These are phyloP conservation scores for Yamadazyma siamensis DNA, from an alignment of 1,139 yeast species.

Conservation along the genomic window DNA sequence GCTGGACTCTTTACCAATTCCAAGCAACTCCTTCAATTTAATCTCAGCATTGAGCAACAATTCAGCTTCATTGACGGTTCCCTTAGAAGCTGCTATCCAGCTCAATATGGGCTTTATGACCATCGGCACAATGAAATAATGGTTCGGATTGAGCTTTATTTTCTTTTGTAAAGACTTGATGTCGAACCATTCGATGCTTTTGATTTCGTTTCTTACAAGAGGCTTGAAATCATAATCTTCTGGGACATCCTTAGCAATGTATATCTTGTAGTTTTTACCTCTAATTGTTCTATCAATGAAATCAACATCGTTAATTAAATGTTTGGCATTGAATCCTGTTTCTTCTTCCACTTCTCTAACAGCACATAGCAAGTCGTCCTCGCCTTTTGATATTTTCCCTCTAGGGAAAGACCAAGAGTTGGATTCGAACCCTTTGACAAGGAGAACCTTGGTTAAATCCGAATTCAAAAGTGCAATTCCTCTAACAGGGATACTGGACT, in stretches of 20 bases:
- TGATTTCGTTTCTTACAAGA: constrained; percentile 82
- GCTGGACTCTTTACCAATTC: constrained; percentile 32
- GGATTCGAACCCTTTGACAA: constrained; percentile 88
- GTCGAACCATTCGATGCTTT: constrained; percentile 48
- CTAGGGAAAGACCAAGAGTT: constrained; percentile 92
- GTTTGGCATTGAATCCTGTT: constrained; percentile 84
- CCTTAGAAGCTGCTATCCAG: constrained; percentile 57
- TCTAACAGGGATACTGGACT: constrained; percentile 89
- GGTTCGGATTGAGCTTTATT: constrained; percentile 39
- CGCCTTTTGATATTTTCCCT: constrained; percentile 94
- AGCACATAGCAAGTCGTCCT: constrained; percentile 87
- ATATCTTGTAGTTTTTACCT: constrained; percentile 86
- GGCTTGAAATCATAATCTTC: constrained; percentile 75
- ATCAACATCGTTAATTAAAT: constrained; percentile 63
- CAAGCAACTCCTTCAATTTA: constrained; percentile 61
- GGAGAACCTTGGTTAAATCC: constrained; percentile 63
- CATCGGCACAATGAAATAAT: constrained; percentile 56
- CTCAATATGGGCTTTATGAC: constrained; percentile 57
- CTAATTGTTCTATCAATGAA: constrained; percentile 76
- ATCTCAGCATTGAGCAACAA: constrained; percentile 56
- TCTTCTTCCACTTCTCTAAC: constrained; percentile 93
- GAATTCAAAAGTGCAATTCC: constrained; percentile 88
- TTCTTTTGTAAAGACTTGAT: constrained; percentile 33
- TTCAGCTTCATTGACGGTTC: constrained; percentile 52
- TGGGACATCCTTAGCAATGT: constrained; percentile 74